These are phyloP conservation scores for Leishmania amazonensis DNA, from an alignment of 208 protist genomes.

Conservation along the genomic window DNA sequence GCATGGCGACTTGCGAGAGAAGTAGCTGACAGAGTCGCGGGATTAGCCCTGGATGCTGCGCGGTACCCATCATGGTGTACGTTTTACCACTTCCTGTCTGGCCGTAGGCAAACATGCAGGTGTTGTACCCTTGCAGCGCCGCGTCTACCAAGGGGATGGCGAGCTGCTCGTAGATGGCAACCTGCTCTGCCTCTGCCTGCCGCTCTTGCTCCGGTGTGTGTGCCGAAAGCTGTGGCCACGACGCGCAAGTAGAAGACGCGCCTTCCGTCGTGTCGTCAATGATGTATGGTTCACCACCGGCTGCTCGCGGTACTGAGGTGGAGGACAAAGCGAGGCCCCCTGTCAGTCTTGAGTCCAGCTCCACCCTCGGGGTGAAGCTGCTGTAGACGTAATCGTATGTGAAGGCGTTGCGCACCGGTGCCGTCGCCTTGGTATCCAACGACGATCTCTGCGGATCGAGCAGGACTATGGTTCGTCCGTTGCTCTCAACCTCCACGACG, in stretches of 20 bases:
- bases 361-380: slow-evolving; percentile 54
- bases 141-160: slow-evolving; percentile 51
- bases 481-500: slow-evolving; percentile 55
- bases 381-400: slow-evolving; percentile 71
- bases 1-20: slow-evolving; percentile 37
- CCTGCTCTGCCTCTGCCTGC: slow-evolving; percentile 61
- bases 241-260: neutral
- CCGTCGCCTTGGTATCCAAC: neutral
- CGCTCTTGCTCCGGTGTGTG: slow-evolving; percentile 24
- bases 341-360: slow-evolving; percentile 17
- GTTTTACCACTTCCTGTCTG: slow-evolving; percentile 93
- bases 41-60: slow-evolving; percentile 73
- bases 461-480: slow-evolving; percentile 53
- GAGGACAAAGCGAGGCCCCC: neutral
- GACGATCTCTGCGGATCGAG: slow-evolving; percentile 28
- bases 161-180: slow-evolving; percentile 46
- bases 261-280: slow-evolving; percentile 8
- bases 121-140: slow-evolving; percentile 69
- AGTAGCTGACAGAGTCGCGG: slow-evolving; percentile 67
- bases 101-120: slow-evolving; percentile 91
- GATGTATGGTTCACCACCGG: neutral
- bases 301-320: neutral
- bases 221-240: neutral
- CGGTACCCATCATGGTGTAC: slow-evolving; percentile 91
- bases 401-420: slow-evolving; percentile 36